Evolutionary conservation across 768 basidiomycete genomes (phyloP).

Genomic region (Cyclocybe aegerita): DNA sequence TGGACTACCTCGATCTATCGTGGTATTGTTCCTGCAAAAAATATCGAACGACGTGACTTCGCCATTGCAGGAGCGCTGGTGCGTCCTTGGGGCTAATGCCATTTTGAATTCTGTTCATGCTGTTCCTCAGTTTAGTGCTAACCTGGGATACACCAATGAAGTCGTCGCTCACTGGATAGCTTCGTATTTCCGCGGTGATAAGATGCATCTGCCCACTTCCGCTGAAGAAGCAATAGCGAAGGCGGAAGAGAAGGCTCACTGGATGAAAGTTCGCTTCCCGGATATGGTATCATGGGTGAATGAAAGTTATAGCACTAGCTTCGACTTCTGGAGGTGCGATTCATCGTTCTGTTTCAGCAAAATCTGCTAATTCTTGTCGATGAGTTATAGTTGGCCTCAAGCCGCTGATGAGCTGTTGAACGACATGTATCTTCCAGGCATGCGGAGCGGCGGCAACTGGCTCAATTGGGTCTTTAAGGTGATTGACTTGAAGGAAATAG

Average conservation of each 20-base stretch:
- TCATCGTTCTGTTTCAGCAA: not conserved
- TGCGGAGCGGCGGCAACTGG: conserved; percentile 63
- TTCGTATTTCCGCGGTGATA: conserved; percentile 54
- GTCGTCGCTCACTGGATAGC: conserved; percentile 62
- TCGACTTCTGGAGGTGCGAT: conserved; percentile 52
- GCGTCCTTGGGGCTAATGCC: conserved; percentile 13
- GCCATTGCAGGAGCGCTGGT: conserved; percentile 63
- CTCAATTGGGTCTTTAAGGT: conserved; percentile 61
- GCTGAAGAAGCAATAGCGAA: conserved; percentile 40
- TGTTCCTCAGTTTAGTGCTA: conserved; percentile 44
- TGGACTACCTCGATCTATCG: conserved; percentile 52
- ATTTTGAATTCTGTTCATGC: not conserved
- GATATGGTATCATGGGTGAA: conserved; percentile 42
- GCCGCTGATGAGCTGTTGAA: conserved; percentile 51
- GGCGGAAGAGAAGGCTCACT: conserved; percentile 44
- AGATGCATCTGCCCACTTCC: conserved; percentile 44
- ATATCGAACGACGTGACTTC: conserved; percentile 52
- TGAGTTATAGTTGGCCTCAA: conserved; percentile 53
- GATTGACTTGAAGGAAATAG: conserved; percentile 39
- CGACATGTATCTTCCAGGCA: conserved; percentile 50
- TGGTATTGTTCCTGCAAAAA: conserved; percentile 59
- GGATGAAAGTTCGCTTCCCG: conserved; percentile 54
- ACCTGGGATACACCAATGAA: conserved; percentile 53
- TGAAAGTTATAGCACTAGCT: conserved; percentile 44
- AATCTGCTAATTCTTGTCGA: too few species aligned